Conservation (phyloP, 495 filamentous ascomycete genomes). For the Diplogelasinospora grovesii region DNA sequence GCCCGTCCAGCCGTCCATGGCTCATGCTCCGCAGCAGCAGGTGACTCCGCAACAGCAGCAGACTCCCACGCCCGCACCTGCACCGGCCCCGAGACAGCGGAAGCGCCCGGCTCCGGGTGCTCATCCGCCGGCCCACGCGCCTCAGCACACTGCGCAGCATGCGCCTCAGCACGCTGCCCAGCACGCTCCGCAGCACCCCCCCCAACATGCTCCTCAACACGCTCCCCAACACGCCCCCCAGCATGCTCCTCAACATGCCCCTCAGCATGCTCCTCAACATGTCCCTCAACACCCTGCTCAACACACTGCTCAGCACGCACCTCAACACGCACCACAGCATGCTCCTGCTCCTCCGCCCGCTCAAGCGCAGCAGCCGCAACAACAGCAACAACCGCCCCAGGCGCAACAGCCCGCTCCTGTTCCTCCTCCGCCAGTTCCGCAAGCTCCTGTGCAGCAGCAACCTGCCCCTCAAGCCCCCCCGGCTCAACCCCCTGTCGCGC, state of each 20-base stretch:
- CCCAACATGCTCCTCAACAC: slow-evolving; percentile 13
- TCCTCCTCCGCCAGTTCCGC: slow-evolving; percentile 15
- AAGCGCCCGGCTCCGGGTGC: slow-evolving; percentile 26
- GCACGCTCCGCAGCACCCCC: slow-evolving; percentile 15
- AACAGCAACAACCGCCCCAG: slow-evolving; percentile 11
- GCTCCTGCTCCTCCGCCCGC: slow-evolving; percentile 16
- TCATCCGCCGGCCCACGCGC: slow-evolving; percentile 15
- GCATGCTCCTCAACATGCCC: slow-evolving; percentile 16
- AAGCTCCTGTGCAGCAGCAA: slow-evolving; percentile 7
- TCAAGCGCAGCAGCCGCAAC: slow-evolving; percentile 14
- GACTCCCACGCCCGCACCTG: slow-evolving; percentile 35
- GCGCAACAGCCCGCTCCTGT: slow-evolving; percentile 17
- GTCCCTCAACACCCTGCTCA: slow-evolving; percentile 18
- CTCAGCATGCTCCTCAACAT: slow-evolving; percentile 16
- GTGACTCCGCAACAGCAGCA: slow-evolving; percentile 30
- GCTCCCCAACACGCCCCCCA: slow-evolving; percentile 14
- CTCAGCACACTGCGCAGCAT: slow-evolving; percentile 20
- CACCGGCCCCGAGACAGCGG: slow-evolving; percentile 17
- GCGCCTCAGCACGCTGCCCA: slow-evolving; percentile 17
- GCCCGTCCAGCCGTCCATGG: slow-evolving; percentile 22
- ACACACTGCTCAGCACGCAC: slow-evolving; percentile 11
- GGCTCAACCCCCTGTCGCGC: slow-evolving; percentile 27
- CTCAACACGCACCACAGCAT: slow-evolving; percentile 9
- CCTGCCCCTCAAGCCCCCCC: slow-evolving; percentile 16
- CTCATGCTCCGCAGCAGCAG: slow-evolving; percentile 28